Evolutionary conservation across 2,329 filamentous ascomycete genomes (phyloP), one percentile per base, ranked within the genome.

Genomic region (Pezicula neosporulosa): DNA sequence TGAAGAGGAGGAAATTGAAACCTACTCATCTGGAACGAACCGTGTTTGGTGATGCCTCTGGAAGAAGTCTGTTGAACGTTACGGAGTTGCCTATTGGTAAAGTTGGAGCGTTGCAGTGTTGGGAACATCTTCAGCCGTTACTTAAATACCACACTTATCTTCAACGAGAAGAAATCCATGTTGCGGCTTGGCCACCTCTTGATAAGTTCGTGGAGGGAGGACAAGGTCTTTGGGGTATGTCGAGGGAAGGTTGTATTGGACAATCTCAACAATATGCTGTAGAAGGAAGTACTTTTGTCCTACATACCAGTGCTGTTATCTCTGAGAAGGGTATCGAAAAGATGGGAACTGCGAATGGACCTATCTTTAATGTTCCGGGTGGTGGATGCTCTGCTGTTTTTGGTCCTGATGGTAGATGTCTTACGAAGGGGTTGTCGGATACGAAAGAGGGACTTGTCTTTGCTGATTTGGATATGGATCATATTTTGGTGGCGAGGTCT

Each of bases 1-100:
- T 78, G 65, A 73, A 78, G 60, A 75, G 77, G 21, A 73, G 77
- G 59, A 81, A 81, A 67, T 78, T 80, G 58, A 74, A 74, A 60
- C 74, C 77, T 1, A 80, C 77, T 1, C 76, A 80, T 55, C 75
- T 80, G 15, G 77, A 80, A 65, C 70, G 75, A 27, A 71, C 77
- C 12, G 70, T 79, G 24, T 81, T 77, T 52, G 77, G 77, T 3
- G 77, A 81, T 48, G 77, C 75, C n/a, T 70, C 74, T 0, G 77
- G 77, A 6, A 76, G 80, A 54, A 75, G 77, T 18, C 73, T 76
- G 27, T 16, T 21, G 28, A 50, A n/a, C 13, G 48, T 50, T 28
- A 39, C 44, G 9, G 36, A 39, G 15, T 28, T 36, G 15, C 48
- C 41, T 30, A 13, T 45, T 9, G 41, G n/a, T n/a, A 44, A 30